Evolutionary conservation across 495 filamentous ascomycete species (phyloP).

Genomic region (Hyaloscypha hepaticicola): DNA sequence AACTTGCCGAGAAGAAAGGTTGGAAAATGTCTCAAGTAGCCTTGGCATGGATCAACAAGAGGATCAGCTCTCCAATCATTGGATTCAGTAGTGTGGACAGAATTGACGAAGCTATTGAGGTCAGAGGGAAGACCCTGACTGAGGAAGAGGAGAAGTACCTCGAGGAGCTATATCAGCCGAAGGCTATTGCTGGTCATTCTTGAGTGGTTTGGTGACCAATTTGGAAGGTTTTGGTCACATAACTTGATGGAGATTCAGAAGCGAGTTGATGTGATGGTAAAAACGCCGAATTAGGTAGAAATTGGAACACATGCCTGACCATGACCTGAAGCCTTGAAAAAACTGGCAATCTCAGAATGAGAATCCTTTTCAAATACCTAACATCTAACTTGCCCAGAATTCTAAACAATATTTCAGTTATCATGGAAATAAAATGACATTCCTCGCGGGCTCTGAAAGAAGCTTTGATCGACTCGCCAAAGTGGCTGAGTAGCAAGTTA

Average conservation of each 20-base stretch:
- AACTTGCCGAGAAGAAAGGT: slow-evolving; percentile 57
- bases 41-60: slow-evolving; percentile 56
- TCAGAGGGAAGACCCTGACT: slow-evolving; percentile 48
- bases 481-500: too few relatives aligned
- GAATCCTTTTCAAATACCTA: too few relatives aligned
- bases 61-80: slow-evolving; percentile 55
- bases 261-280: neutral
- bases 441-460: too few relatives aligned
- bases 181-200: slow-evolving; percentile 38
- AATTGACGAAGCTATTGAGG: slow-evolving; percentile 58
- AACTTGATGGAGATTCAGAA: neutral
- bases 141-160: slow-evolving; percentile 60
- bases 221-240: neutral
- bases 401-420: too few relatives aligned
- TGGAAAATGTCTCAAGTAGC: slow-evolving; percentile 60
- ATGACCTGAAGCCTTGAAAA: too few relatives aligned
- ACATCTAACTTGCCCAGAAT: too few relatives aligned
- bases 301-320: neutral
- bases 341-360: too few relatives aligned
- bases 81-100: slow-evolving; percentile 55
- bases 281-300: neutral
- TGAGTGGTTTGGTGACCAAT: slow-evolving; percentile 15
- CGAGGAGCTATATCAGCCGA: slow-evolving; percentile 62
- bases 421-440: too few relatives aligned
- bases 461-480: too few relatives aligned